A percentile compares a stretch with the other conserved stretches of the same genome.
These are phyloP conservation scores for Vigna hirtella DNA, from an alignment of 306 rosid species.

Conservation along the genomic window DNA sequence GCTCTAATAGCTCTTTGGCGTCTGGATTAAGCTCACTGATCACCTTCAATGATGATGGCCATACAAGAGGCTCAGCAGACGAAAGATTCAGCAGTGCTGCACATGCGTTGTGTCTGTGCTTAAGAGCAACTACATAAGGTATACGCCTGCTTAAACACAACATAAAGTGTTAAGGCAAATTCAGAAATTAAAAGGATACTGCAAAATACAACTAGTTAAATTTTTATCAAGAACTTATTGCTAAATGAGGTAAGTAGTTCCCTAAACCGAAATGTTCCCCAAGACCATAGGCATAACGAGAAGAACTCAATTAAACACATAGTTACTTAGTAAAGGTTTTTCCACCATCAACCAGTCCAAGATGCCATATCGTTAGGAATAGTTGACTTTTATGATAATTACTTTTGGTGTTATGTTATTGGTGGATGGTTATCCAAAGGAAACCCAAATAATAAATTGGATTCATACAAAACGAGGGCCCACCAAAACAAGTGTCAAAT, in stretches of 20 bases:
- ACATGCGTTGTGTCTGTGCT: constrained; percentile 74
- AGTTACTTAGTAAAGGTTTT: not conserved
- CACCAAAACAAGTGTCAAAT: constrained; percentile 14
- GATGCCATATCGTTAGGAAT: not conserved
- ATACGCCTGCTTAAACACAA: constrained; percentile 70
- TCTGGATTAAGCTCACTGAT: constrained; percentile 89
- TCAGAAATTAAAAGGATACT: constrained; percentile 9
- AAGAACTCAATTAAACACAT: not conserved
- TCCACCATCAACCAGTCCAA: not conserved
- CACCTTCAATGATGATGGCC: constrained; percentile 97
- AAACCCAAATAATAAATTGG: not conserved
- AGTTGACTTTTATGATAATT: not conserved
- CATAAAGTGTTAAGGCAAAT: constrained; percentile 22
- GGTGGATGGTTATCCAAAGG: not conserved
- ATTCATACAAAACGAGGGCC: constrained; percentile 1
- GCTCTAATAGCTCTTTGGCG: constrained; percentile 82
- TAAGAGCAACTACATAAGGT: constrained; percentile 85
- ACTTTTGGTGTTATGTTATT: not conserved
- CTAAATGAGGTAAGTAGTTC: not conserved
- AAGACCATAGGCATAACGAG: not conserved
- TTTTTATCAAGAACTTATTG: not conserved
- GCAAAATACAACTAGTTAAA: not conserved
- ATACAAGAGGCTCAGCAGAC: constrained; percentile 94
- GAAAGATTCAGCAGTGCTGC: constrained; percentile 92
- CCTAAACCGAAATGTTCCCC: constrained; percentile 19